Base-by-base conservation (phyloP, 2,329 filamentous ascomycete genomes). In the Hypoxylon rubiginosum region DNA sequence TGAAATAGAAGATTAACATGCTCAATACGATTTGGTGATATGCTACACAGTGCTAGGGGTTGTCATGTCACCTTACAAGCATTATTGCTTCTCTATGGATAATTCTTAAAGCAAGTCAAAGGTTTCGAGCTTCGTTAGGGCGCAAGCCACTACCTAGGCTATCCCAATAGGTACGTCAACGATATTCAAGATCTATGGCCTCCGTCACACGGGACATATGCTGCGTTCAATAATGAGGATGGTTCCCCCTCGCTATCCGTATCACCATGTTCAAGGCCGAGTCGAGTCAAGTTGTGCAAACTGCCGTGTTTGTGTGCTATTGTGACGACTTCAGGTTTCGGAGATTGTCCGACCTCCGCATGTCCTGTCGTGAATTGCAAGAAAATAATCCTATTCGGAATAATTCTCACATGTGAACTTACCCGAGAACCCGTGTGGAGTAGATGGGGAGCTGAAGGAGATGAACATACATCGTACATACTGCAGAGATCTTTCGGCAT, bases 321-420 rank as follows among this genome's bases (percentile, higher is more conserved):
- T 43, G 59, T 55, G 67, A 63, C 51, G 41, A 50, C 58, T 63
- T 56, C 48, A 50, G 53, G 34, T 50, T 56, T 67, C 64, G 61
- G 67, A 56, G 58, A 65, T 61, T 65, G 58, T 15, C 52, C 51
- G 32, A 17, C 52, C 39, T 43, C 55, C 67, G 57, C 60, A 67
- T 30, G 51, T 63, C 59, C 63, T 66, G 56, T 15, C 19, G 60
- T 69, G 60, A 49, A 62, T 56, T 60, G 51, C 24, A 10, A 58
- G n/a, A 55, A 26, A 32, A 62, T 10, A 48, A 64, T 28, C 50
- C 32, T 62, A 59, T 39, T 51, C 56, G 64, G 64, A 63, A 48
- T 15, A 61, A 62, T 64, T 48, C 59, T 41, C 39, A 41, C 49
- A 57, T 52, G 30, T 26, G 15, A 17, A 9, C 36, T 49, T n/a